Evolutionary conservation across 306 rosid genomes (phyloP), one percentile per base, ranked within the genome.

Genomic region (Neltuma alba): DNA sequence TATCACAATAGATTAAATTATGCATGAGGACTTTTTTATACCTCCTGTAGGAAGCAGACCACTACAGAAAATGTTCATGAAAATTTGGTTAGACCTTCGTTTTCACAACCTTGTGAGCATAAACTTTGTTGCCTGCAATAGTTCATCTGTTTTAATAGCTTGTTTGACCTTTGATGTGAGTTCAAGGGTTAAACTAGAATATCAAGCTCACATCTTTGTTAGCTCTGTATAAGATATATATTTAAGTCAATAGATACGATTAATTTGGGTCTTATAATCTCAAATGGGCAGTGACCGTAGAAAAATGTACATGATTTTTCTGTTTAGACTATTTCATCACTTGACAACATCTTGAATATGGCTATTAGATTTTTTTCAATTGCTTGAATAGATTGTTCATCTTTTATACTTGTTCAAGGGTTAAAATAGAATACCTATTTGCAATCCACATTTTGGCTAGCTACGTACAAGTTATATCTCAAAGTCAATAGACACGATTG

Each of bases 321-420:
- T 52, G 38, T 48, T 3, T 23, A 57, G 6, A 79, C 63, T 11
- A 2, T 42, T n/a, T 20, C 16, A 70, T 9, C 58, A 41, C 14
- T 58, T 38, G 36, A 27, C 25, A 30, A 21, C 10, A 42, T 57
- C 72, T 28, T 54, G 27, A 13, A 2, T 20, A 44, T 25, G 20
- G 9, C 16, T 13, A 0, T 54, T 18, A 28, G 37, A 33, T 10
- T 13, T n/a, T 33, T 3, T 37, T 27, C 41, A 34, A 62, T 48
- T 80, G 16, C 69, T 30, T 80, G 79, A 41, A 74, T 68, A 54
- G 63, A 33, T 38, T 47, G 48, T 50, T 40, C 37, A 36, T 15
- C 6, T 52, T 45, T 45, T 30, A 18, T 15, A 27, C 18, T 28
- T 30, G 40, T 45, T 20, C 21, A 28, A 27, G 40, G 60, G 25